Evolutionary conservation across 2,329 filamentous ascomycete genomes (phyloP), one percentile per base, ranked within the genome.

Genomic region (Botrytis elliptica): DNA sequence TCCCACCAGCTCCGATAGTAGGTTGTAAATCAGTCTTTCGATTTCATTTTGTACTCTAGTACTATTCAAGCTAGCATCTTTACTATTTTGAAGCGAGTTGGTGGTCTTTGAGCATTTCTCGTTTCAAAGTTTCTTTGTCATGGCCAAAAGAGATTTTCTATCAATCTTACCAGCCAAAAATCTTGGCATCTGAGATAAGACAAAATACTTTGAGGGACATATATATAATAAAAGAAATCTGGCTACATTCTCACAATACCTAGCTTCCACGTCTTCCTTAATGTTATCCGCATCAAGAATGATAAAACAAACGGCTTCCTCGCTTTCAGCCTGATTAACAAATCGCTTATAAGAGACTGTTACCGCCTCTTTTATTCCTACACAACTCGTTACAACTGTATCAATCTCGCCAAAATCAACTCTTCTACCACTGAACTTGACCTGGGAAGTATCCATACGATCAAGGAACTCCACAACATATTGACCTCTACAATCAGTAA

Each of bases 341-440:
- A 71, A 63, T 46, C 57, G 59, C 36, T 63, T 64, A 36, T 71
- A 71, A 49, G 55, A 71, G 40, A 64, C 69, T 62, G 59, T 71
- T 22, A 64, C 59, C 59, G 69, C 69, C 55, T 62, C 69, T 64
- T 64, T 71, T 1, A 63, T 40, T 33, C 59, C 59, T 49, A 14
- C 9, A 8, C 36, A 63, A 25, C 40, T 65, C 10, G n/a, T 38
- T 12, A 72, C 36, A n/a, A 72, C 60, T 3, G 59, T 65, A 49
- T 72, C 25, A 3, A 91, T 90, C 79, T 91, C 89, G 33, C 86
- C 87, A 74, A 91, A 87, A 76, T 91, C 89, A 12, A 91, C 84
- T 62, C 89, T 83, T 78, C 91, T 89, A 0, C 89, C 89, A 57
- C 89, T 86, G n/a, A 91, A 82, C 78, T 91, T 91, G 71, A 90